Conservation (phyloP, 495 filamentous ascomycete species). For the Penicillium paradoxum region DNA sequence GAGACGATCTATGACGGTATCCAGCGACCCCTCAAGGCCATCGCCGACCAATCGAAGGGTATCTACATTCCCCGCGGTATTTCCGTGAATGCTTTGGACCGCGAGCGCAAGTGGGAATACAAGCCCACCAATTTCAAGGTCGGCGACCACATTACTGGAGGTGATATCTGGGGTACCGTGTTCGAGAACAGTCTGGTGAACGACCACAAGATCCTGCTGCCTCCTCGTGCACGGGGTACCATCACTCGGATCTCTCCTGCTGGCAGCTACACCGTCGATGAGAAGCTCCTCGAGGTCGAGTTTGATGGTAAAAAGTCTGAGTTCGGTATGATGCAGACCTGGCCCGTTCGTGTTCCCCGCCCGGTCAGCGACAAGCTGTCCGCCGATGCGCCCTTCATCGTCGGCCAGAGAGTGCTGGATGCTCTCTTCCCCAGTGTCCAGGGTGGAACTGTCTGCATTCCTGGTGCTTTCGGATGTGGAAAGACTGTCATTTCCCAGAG, state of each 20-base stretch:
- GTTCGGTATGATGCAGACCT: slow-evolving; percentile 96
- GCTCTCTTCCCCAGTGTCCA: slow-evolving; percentile 97
- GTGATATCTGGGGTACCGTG: slow-evolving; percentile 89
- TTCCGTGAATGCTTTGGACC: slow-evolving; percentile 78
- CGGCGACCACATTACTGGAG: slow-evolving; percentile 93
- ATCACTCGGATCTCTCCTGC: slow-evolving; percentile 86
- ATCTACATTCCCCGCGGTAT: slow-evolving; percentile 99
- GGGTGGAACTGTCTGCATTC: slow-evolving; percentile 96
- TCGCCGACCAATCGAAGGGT: slow-evolving; percentile 67
- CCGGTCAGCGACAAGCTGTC: slow-evolving; percentile 86
- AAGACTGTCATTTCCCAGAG: slow-evolving; percentile 99
- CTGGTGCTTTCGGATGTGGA: slow-evolving; percentile 96
- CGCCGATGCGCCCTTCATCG: slow-evolving; percentile 83
- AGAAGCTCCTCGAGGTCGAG: slow-evolving; percentile 93
- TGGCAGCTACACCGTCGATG: slow-evolving; percentile 88
- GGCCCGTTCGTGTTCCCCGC: slow-evolving; percentile 96
- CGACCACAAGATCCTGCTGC: slow-evolving; percentile 93
- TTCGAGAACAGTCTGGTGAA: slow-evolving; percentile 94
- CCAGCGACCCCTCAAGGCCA: slow-evolving; percentile 85
- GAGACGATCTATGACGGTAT: slow-evolving; percentile 99
- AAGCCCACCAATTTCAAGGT: slow-evolving; percentile 79
- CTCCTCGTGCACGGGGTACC: slow-evolving; percentile 81
- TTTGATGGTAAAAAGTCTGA: slow-evolving; percentile 94
- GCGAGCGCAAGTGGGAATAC: slow-evolving; percentile 92
- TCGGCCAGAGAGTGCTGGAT: slow-evolving; percentile 94